phyloP scores from a whole-genome alignment of 2,329 filamentous ascomycete genomes.

The Aschersonia sp. region DNA sequence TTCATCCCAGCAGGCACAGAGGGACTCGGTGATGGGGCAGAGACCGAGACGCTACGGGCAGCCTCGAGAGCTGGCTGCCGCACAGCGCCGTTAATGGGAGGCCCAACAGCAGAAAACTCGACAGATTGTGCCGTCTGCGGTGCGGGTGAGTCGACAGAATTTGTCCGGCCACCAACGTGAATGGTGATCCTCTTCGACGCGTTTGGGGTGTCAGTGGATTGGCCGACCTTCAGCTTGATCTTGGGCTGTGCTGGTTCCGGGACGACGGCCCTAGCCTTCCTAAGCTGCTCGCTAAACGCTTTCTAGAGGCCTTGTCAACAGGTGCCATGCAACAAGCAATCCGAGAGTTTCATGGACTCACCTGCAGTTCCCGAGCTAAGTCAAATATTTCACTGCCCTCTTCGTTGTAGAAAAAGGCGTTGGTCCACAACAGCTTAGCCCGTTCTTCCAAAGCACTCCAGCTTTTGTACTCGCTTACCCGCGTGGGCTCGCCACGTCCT shows the following conservation, averaged over 20 bases:
- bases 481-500: constrained; percentile 50
- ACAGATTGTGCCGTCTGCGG: constrained; percentile 19
- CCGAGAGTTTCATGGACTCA: constrained; percentile 17
- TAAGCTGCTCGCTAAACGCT: constrained; percentile 53
- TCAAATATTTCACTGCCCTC: constrained; percentile 75
- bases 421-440: constrained; percentile 69
- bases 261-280: constrained; percentile 57
- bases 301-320: constrained; percentile 30
- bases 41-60: constrained; percentile 23
- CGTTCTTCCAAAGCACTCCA: constrained; percentile 76
- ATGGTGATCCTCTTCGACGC: constrained; percentile 55
- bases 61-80: constrained; percentile 18
- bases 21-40: constrained; percentile 29
- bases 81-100: constrained; percentile 10
- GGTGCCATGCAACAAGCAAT: not conserved
- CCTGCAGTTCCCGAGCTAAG: constrained; percentile 67
- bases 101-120: constrained; percentile 9
- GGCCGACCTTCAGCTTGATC: constrained; percentile 63
- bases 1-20: constrained; percentile 19
- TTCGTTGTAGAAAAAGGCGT: constrained; percentile 82
- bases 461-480: constrained; percentile 55
- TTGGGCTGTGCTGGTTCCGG: constrained; percentile 60
- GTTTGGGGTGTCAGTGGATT: constrained; percentile 26
- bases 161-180: constrained; percentile 48
- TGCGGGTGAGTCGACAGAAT: constrained; percentile 35